Base-by-base conservation (phyloP, 208 protist species). In the Jaenimonas drosophilae region DNA sequence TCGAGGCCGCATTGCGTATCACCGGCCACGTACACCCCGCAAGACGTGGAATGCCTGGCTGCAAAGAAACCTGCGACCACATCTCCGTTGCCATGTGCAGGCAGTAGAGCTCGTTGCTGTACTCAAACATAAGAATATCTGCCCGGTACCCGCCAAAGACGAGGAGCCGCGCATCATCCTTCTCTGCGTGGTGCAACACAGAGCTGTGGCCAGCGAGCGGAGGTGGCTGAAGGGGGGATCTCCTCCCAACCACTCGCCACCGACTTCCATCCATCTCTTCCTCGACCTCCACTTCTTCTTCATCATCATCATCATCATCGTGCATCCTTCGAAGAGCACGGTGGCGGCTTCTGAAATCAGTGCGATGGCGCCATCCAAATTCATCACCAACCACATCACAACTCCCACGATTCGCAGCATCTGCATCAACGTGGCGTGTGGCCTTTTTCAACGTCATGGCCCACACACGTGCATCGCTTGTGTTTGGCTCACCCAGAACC, bases 401-500 rank as follows among this genome's bases (percentile, higher is more conserved):
- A 17, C 37, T 20, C 7, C 14, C 16, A 17, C 16, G 6, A 17
- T 42, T 11, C 9, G 37, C 9, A 7, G 37, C 16, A 6, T 11
- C 37, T 24, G 19, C 16, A 42, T 42, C 19, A 9, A 34, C 31
- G 11, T 34, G 31, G 37, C 19, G 16, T 21, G 37, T 34, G 7
- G 41, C 39, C 16, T 40, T 30, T 6, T 36, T n/a, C n/a, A 88
- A n/a, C 66, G 14, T 45, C 37, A 40, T 76, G 64, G 79, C 84
- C 88, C 21, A 49, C 36, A 16, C 66, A 38, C 3, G 51, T 60
- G 26, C 39, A 4, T 34, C 53, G 39, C 9, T 6, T 20, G 42
- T 24, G 23, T 38, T 49, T 9, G 61, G 45, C 21, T 71, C 48
- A 11, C 85, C 85, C 64, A 90, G 72, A 19, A 89, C 19, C 4